Evolutionary conservation across 768 basidiomycete genomes (phyloP), one percentile per base, ranked within the genome.

Genomic region (Mycena alexandri): DNA sequence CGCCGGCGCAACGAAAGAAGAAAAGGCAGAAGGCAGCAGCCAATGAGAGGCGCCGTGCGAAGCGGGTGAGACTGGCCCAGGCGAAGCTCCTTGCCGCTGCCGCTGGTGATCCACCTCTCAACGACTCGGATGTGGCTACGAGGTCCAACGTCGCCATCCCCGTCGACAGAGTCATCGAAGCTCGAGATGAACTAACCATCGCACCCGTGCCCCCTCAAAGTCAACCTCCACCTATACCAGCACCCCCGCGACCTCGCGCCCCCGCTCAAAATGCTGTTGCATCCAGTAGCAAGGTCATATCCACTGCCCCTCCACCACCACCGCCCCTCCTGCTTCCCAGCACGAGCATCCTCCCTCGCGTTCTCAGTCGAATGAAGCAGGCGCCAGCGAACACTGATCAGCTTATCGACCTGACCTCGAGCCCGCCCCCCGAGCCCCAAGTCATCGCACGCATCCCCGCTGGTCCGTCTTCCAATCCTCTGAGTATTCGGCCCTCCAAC

Each of bases 401-500:
- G 63, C 29, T 12, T 29, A 43, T 53, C 51, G 43, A 57, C 62
- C 14, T n/a, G 38, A 9, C 51, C 21, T 33, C 61, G 34, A 25
- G 76, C 13, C 71, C 81, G 46, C 75, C 78, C n/a, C 83, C 79
- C 16, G 80, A 81, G 43, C 73, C 76, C 9, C 81, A 79, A 68
- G 69, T 79, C 3, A 61, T 84, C 24, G 81, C 79, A 2, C 81
- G 79, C 65, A 81, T 84, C 38, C 72, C 81, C n/a, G 71, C 77
- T 9, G 83, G 82, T 13, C 80, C 86, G 11, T 73, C 81, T 25
- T 82, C 79, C 0, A 90, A 90, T 72, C 87, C 88, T 24, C 75
- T 90, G 44, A 81, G 80, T 52, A 89, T 90, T 59, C 80, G 82
- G 25, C 86, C 89, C 16, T 85, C 88, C 68, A 17, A 60, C 41